Percentiles rank a stretch among this genome's conserved stretches.
phyloP scores from a whole-genome alignment of 2,329 filamentous ascomycete genomes.

The Fusarium incarnatum region DNA sequence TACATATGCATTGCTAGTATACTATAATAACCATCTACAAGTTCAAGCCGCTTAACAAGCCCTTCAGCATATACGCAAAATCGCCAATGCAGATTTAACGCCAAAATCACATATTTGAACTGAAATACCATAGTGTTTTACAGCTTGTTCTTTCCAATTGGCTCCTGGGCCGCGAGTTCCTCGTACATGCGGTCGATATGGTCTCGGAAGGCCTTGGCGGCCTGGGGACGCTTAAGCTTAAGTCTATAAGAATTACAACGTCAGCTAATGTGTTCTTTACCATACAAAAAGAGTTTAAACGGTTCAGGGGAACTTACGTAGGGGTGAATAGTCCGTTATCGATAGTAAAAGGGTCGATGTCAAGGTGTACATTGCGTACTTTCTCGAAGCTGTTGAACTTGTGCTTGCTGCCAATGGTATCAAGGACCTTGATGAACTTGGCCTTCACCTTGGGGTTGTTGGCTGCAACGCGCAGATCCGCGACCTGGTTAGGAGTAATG shows the following conservation, averaged over 20 bases:
- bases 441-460: constrained; percentile 76
- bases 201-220: constrained; percentile 62
- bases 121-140: constrained; percentile 31
- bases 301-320: constrained; percentile 73
- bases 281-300: neutral
- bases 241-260: constrained; percentile 54
- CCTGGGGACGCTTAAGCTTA: constrained; percentile 70
- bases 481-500: constrained; percentile 72
- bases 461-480: constrained; percentile 74
- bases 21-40: constrained; percentile 30
- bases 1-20: neutral
- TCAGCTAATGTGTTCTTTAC: constrained; percentile 17
- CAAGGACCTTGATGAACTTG: constrained; percentile 82
- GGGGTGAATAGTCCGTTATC: constrained; percentile 92
- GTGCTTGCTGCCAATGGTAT: constrained; percentile 80
- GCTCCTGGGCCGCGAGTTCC: constrained; percentile 54
- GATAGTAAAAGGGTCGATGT: constrained; percentile 89
- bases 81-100: constrained; percentile 13
- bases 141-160: constrained; percentile 39
- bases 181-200: constrained; percentile 69
- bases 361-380: constrained; percentile 78
- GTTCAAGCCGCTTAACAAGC: constrained; percentile 19
- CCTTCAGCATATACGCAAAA: constrained; percentile 6
- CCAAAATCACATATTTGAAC: constrained; percentile 7
- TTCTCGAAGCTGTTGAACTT: constrained; percentile 95